phyloP scores from a whole-genome alignment of 1,284 basidiomycete genomes.

The Rhodotorula sp. region DNA sequence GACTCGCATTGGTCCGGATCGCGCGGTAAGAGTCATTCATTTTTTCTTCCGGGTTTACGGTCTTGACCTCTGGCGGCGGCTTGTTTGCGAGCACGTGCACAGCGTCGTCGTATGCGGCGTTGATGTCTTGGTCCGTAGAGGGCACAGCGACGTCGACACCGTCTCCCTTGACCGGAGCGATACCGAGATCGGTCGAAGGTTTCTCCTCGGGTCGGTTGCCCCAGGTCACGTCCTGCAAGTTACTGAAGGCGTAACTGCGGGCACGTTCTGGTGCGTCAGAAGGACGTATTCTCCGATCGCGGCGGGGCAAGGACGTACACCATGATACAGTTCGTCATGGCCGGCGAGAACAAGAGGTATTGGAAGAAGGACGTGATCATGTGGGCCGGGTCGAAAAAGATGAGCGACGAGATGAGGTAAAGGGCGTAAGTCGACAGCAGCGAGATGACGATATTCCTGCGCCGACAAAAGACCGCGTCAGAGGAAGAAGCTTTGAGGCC shows the following conservation, averaged over 20 bases:
- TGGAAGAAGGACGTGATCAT: constrained; percentile 84
- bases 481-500: too few relatives aligned
- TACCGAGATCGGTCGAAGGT: constrained; percentile 35
- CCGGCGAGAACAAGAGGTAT: constrained; percentile 86
- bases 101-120: constrained; percentile 58
- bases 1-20: constrained; percentile 74
- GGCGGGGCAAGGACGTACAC: constrained; percentile 60
- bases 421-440: constrained; percentile 80
- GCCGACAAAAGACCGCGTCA: not conserved
- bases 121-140: constrained; percentile 75
- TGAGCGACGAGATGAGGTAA: constrained; percentile 73
- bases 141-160: constrained; percentile 79
- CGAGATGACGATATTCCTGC: constrained; percentile 72
- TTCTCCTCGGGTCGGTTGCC: constrained; percentile 47
- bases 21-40: constrained; percentile 86
- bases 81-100: constrained; percentile 69
- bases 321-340: constrained; percentile 87
- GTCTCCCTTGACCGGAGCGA: constrained; percentile 51
- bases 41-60: constrained; percentile 60
- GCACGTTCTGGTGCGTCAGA: not conserved
- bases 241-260: constrained; percentile 13
- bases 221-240: constrained; percentile 14
- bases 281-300: not conserved
- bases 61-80: constrained; percentile 65
- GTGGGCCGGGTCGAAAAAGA: constrained; percentile 75